Base-by-base conservation (phyloP, 2,329 filamentous ascomycete species). In the Cadophora sp. region DNA sequence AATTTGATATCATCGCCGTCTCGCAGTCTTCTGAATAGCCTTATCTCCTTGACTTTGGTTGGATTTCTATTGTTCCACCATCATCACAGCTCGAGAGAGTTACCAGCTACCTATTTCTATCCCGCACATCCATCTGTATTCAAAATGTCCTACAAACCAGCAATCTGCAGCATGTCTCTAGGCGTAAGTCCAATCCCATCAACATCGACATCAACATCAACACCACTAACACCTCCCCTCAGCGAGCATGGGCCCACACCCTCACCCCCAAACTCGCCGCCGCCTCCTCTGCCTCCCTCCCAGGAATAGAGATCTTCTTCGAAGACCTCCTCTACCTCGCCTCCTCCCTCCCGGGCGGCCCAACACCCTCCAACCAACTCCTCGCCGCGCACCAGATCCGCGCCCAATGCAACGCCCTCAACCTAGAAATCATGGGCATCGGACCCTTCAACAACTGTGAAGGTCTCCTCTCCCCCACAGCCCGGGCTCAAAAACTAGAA, bases 361-460 rank as follows among this genome's bases (percentile, higher is more conserved):
- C 71, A 13, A 77, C 82, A 0, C 76, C 84, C 1, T 75, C 81
- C 2, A 81, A 82, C 50, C 78, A 79, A 39, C 75, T 91, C 22
- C 74, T 80, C 6, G 90, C 90, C 1, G 89, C 91, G 30, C 76
- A 78, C 3, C 79, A 84, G 59, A 84, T 92, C 66, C 82, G 82
- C 30, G 74, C 79, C 0, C 82, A 93, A 51, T 92, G 89, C 78
- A 77, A 82, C 27, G 80, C 81, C 2, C 82, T 87, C 30, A 78
- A 76, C 39, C 82, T 93, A 24, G 73, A 80, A 11, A 85, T 93
- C 71, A 82, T 93, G 33, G 72, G 65, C 22, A 66, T 74, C 71
- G 83, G 89, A 4, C 92, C 92, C 0, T 94, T 95, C 76, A 85
- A 87, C 80, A 87, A 93, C 79, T 94, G 91, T 78, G 92, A 94